Evolutionary conservation across 169 alveolate species (phyloP).

Genomic region (Cyclospora cayetanensis): DNA sequence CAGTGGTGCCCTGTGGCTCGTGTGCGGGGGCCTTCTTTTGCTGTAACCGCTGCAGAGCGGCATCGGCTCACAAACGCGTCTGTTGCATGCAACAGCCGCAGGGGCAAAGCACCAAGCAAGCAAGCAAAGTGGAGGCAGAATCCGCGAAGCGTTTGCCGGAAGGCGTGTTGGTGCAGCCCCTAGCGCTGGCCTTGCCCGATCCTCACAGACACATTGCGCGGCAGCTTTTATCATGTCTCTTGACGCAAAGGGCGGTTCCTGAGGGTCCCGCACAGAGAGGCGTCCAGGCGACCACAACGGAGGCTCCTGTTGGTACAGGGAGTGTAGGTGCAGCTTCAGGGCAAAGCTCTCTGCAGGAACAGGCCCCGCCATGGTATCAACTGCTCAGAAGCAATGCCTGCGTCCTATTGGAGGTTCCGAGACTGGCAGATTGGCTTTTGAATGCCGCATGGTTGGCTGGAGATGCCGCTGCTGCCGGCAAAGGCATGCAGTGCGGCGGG

Average conservation of each 20-base stretch:
- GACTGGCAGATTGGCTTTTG: constrained; percentile 33
- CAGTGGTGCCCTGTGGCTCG: constrained; percentile 49
- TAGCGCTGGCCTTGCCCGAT: constrained; percentile 47
- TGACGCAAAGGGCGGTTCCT: not conserved
- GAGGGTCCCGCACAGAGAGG: not conserved
- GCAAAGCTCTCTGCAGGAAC: not conserved
- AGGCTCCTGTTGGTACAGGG: not conserved
- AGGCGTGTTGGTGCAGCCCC: not conserved
- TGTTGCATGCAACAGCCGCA: constrained; percentile 1
- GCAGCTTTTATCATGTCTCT: constrained; percentile 38
- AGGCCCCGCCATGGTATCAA: constrained; percentile 47
- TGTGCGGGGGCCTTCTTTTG: constrained; percentile 45
- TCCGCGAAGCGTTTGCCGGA: not conserved
- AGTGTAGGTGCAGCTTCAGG: not conserved
- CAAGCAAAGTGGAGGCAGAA: not conserved
- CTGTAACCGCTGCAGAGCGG: constrained; percentile 39
- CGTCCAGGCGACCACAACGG: not conserved
- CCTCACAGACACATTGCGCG: constrained; percentile 40
- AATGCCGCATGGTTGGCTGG: constrained; percentile 57
- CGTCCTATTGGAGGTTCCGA: constrained; percentile 5
- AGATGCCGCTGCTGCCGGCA: constrained; percentile 28
- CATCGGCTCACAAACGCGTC: constrained; percentile 36
- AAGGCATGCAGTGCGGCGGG: constrained; percentile 34
- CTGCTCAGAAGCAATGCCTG: not conserved
- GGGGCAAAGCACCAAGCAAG: not conserved